Evolutionary conservation across 2,329 filamentous ascomycete species (phyloP).

Genomic region (Purpureocillium takamizusanense): DNA sequence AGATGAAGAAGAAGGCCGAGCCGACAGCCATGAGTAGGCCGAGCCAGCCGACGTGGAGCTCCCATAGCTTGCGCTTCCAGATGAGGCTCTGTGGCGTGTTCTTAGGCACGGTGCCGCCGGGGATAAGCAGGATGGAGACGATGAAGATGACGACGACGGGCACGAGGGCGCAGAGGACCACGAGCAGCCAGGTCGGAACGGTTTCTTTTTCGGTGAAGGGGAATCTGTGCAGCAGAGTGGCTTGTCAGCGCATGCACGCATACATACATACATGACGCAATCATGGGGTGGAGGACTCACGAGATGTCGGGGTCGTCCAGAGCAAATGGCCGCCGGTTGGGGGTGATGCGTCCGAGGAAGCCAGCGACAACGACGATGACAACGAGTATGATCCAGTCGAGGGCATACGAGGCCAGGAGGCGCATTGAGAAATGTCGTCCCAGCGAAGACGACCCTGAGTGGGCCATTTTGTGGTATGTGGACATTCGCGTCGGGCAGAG

Average conservation of each 20-base stretch:
- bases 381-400: constrained; percentile 66
- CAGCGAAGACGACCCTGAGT: constrained; percentile 9
- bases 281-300: constrained; percentile 28
- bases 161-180: constrained; percentile 51
- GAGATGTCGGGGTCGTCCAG: constrained; percentile 67
- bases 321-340: constrained; percentile 63
- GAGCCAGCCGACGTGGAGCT: constrained; percentile 78
- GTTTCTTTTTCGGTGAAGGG: constrained; percentile 64
- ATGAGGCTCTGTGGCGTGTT: constrained; percentile 55
- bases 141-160: constrained; percentile 62
- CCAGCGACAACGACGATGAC: constrained; percentile 47
- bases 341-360: constrained; percentile 49
- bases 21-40: constrained; percentile 68
- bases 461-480: constrained; percentile 18
- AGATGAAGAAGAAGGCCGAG: constrained; percentile 69
- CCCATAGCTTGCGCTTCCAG: constrained; percentile 82
- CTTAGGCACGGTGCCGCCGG: constrained; percentile 57
- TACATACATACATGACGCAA: no score
- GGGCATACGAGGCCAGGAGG: constrained; percentile 54
- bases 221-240: constrained; percentile 38
- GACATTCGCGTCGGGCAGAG: constrained; percentile 11
- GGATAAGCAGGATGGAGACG: constrained; percentile 61
- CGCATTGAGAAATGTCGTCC: constrained; percentile 18
- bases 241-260: no score
- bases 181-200: constrained; percentile 56